These are phyloP conservation scores for Salvia splendens DNA, from an alignment of 257 asterid species.

Conservation along the genomic window DNA sequence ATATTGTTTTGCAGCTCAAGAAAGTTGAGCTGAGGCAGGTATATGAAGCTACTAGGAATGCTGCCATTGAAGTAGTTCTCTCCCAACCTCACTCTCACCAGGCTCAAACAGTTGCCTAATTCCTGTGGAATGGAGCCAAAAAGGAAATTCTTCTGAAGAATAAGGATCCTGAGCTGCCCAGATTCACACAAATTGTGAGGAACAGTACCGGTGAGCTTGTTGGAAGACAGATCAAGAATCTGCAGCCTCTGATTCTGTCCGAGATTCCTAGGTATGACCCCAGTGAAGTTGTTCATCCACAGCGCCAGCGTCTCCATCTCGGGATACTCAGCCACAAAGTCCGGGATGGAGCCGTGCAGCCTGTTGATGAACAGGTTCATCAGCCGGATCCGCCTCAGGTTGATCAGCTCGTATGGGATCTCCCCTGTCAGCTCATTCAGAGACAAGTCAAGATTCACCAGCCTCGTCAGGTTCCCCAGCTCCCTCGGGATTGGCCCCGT, in stretches of 20 bases:
- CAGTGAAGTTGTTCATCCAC: conserved; percentile 97
- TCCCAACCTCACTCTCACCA: conserved; percentile 85
- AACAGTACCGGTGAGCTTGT: conserved; percentile 89
- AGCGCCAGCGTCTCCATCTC: conserved; percentile 66
- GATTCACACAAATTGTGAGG: conserved; percentile 66
- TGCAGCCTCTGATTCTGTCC: conserved; percentile 66
- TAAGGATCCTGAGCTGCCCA: conserved; percentile 56
- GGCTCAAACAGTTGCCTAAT: conserved; percentile 68
- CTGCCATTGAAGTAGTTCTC: conserved; percentile 82
- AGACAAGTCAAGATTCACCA: conserved; percentile 81
- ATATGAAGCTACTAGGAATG: conserved; percentile 73
- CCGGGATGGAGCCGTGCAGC: conserved; percentile 84
- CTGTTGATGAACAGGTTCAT: conserved; percentile 78
- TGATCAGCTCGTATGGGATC: conserved; percentile 73
- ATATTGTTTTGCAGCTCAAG: conserved; percentile 80
- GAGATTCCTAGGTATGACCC: conserved; percentile 64
- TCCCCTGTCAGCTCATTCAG: conserved; percentile 72
- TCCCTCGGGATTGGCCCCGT: conserved; percentile 73
- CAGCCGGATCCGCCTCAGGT: conserved; percentile 55
- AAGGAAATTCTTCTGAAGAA: conserved; percentile 67
- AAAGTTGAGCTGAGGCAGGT: conserved; percentile 75
- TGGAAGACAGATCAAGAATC: conserved; percentile 76
- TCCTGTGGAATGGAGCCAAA: conserved; percentile 77
- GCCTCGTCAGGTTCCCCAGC: conserved; percentile 71
- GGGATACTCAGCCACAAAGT: conserved; percentile 64